Evolutionary conservation across 495 filamentous ascomycete species (phyloP), one percentile per base, ranked within the genome.

Genomic region (Xylaria bambusicola): DNA sequence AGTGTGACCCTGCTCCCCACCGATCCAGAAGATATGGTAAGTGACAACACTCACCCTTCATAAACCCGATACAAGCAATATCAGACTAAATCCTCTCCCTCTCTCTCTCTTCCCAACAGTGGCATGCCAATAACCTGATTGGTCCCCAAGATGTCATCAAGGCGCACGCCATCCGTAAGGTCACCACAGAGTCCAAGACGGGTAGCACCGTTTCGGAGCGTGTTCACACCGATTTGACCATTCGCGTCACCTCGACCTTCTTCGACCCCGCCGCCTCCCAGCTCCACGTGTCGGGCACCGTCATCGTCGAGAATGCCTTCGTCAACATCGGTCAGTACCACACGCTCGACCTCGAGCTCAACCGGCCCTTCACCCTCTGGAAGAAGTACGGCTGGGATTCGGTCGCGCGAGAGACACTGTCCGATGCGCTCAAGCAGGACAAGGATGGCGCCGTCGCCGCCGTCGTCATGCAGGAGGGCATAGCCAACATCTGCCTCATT

Each of bases 91-190:
- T n/a, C n/a, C 36, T 42, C 38, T 26, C 20, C 2, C 26, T 42
- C 26, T 44, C 24, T 33, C 26, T 33, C 36, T 33, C 62, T 18
- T 12, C 12, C 6, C 17, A 13, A 40, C 38, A 94, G 90, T 98
- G 94, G 94, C 93, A 97, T 68, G 88, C 89, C 71, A 93, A 97
- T 81, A 98, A 98, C 76, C 82, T 98, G 36, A 93, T 98, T 71
- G 84, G 86, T 12, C 83, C 86, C 23, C 81, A 77, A 36, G 95
- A 98, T 64, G 75, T 90, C 47, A 80, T 98, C 56, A 86, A 86
- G 62, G 92, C 92, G 27, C 88, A 87, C 52, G 91, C 94, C 41
- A 77, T 94, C 56, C 91, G 94, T 63, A 89, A 90, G 41, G 86
- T 96, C 38, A 87, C 84, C 13, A 85, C 83, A 35, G 82, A 85